Conservation (phyloP, 1,139 yeast species). For the Nakaseomyces sp. region DNA sequence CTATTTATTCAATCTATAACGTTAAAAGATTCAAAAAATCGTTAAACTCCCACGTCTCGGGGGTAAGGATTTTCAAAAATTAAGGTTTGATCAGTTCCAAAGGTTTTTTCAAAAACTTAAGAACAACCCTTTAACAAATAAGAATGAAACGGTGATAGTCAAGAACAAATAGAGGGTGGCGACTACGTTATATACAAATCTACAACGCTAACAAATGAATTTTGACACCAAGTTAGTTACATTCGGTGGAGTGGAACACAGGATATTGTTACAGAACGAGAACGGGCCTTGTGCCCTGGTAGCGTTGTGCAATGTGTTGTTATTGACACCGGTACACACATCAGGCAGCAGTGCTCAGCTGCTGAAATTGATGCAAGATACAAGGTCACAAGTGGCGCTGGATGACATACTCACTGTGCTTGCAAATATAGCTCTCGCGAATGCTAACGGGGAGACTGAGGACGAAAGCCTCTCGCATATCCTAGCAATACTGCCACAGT, state of each 20-base stretch:
- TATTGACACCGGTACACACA: slow-evolving; percentile 36
- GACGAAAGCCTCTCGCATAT: slow-evolving; percentile 28
- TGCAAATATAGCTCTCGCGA: slow-evolving; percentile 38
- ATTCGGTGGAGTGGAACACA: slow-evolving; percentile 31
- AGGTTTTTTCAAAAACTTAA: no score
- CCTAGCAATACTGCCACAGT: slow-evolving; percentile 44
- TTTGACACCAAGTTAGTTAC: slow-evolving; percentile 27
- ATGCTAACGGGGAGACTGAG: slow-evolving; percentile 13
- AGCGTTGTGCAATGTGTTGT: slow-evolving; percentile 61
- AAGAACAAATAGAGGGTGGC: no score
- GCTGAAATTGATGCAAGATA: slow-evolving; percentile 24
- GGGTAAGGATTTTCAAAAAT: no score
- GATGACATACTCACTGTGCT: slow-evolving; percentile 37
- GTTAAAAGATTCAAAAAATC: no score
- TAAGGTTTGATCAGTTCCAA: no score
- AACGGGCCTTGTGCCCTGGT: slow-evolving; percentile 89
- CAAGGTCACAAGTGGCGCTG: slow-evolving; percentile 23
- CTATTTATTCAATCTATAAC: no score
- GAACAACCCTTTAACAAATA: no score
- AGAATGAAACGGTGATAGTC: no score
- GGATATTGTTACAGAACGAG: slow-evolving; percentile 61
- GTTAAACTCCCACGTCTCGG: no score
- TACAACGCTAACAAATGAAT: no score
- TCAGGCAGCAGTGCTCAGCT: slow-evolving; percentile 21
- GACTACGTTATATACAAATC: no score